Base-by-base conservation (phyloP, 305 asterid species). In the Plantago lanceolata region DNA sequence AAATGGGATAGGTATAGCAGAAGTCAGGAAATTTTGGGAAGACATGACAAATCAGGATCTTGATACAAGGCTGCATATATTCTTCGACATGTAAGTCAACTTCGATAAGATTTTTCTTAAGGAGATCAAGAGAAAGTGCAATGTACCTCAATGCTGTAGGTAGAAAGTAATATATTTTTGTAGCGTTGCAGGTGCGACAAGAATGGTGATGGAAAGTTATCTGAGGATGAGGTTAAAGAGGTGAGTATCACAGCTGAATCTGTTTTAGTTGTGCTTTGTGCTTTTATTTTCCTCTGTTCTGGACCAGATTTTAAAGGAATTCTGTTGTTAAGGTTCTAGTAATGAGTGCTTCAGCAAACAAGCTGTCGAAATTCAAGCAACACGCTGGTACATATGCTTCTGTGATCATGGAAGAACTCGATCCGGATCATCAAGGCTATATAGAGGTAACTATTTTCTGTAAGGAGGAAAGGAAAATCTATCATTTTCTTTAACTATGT, bases 211-310 rank as follows among this genome's bases (percentile, higher is more conserved):
- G 99, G 96, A 56, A 79, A 70, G 81, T 74, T 93, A 63, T 87
- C 96, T 16, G 96, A 93, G 73, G 99, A 88, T 12, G 99, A 93
- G 79, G 99, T 93, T 6, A 83, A 71, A 81, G 92, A 93, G 95
- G 99, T 93, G 75, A 70, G 73, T 2, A 56, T 31, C 49, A 31
- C 66, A 24, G 5, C 19, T 31, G n/a, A 19, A 15, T 0, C 29
- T 49, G 33, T 28, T 50, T 52, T 29, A n/a, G 29, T 43, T 48
- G n/a, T 20, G 16, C 14, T 26, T 49, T 52, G 59, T 50, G n/a
- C n/a, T 56, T 21, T 5, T 24, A 64, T 28, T 19, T 12, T 57
- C 18, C 15, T 48, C 59, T 47, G 56, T 49, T 49, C 64, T 17
- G 52, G 43, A 19, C 29, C 17, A 44, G 19, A 31, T 51, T 24